Evolutionary conservation across 371 early-diverging fungal genomes (phyloP), one percentile per base, ranked within the genome.

Genomic region (Phascolomyces articulosus): DNA sequence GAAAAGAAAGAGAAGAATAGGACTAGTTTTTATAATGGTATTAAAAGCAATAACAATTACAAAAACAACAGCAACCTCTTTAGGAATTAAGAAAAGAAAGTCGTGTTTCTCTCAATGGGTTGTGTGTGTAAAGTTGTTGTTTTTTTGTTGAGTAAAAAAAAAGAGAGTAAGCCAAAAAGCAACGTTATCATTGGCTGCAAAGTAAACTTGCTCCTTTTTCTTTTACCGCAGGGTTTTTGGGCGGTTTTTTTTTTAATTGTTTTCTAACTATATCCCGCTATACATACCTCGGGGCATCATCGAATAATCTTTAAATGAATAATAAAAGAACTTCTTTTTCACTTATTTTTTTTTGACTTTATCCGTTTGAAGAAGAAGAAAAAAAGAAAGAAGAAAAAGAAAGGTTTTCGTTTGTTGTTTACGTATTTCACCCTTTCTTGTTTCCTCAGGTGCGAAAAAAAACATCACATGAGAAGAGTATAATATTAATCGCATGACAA

Each of bases 401-500:
- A n/a, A n/a, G n/a, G n/a, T n/a, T n/a, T n/a, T n/a, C n/a, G n/a
- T n/a, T n/a, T n/a, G n/a, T n/a, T n/a, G 44, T n/a, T 15, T 8
- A 4, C 16, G 44, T n/a, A 16, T 13, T 26, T 41, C 6, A 10
- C 23, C 47, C 41, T 58, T 58, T 23, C 3, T 9, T 58, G 29
- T 55, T 58, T 40, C 40, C 34, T 9, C 27, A 11, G 6, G 13
- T 9, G 44, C 4, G 23, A 40, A 10, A 15, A 28, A 28, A 34
- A 34, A 58, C 40, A 34, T 28, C 38, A 44, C 59, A 58, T 28
- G n/a, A n/a, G n/a, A n/a, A n/a, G n/a, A n/a, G 47, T 11, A 41
- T 26, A 41, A 9, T 58, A 20, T 40, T 21, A 4, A 26, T n/a
- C 59, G 29, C 26, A 44, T 44, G 41, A 34, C 34, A 40, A 58